Evolutionary conservation across 352 stramenopile species (phyloP).

Genomic region (Phytophthora rubi): DNA sequence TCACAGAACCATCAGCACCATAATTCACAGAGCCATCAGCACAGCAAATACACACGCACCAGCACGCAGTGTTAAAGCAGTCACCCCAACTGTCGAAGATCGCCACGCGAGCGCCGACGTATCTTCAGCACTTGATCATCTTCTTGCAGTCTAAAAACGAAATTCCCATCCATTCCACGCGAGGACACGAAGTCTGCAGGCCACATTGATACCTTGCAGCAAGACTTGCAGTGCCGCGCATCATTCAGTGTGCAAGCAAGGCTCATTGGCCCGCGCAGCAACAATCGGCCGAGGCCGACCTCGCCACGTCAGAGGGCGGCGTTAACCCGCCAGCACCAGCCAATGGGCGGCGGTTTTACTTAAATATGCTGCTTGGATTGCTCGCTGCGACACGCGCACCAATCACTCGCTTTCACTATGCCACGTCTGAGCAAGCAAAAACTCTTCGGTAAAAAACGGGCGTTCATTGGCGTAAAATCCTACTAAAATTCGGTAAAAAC

Average conservation of each 20-base stretch:
- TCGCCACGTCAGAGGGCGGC: conserved; percentile 27
- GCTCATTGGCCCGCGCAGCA: neutral
- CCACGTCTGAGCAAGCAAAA: neutral
- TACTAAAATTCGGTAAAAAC: conserved; percentile 29
- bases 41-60: too few relatives aligned
- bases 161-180: too few relatives aligned
- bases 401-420: conserved; percentile 13
- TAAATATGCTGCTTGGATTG: conserved; percentile 33
- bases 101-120: too few relatives aligned
- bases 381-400: conserved; percentile 17
- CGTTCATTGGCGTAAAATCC: neutral
- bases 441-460: neutral
- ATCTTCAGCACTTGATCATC: too few relatives aligned
- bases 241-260: conserved; percentile 16
- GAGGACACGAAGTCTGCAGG: too few relatives aligned
- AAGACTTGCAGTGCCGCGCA: conserved; percentile 8
- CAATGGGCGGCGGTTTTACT: conserved; percentile 24
- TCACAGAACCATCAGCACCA: too few relatives aligned
- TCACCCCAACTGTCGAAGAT: too few relatives aligned
- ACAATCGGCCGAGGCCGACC: conserved; percentile 18
- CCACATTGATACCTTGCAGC: neutral
- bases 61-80: too few relatives aligned
- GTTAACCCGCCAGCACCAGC: conserved; percentile 19
- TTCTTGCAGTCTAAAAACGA: too few relatives aligned
- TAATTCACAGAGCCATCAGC: too few relatives aligned